Percentiles rank a stretch among this genome's conserved stretches.
Conservation (phyloP, 2,329 filamentous ascomycete species). For the Colletotrichum sp. region DNA sequence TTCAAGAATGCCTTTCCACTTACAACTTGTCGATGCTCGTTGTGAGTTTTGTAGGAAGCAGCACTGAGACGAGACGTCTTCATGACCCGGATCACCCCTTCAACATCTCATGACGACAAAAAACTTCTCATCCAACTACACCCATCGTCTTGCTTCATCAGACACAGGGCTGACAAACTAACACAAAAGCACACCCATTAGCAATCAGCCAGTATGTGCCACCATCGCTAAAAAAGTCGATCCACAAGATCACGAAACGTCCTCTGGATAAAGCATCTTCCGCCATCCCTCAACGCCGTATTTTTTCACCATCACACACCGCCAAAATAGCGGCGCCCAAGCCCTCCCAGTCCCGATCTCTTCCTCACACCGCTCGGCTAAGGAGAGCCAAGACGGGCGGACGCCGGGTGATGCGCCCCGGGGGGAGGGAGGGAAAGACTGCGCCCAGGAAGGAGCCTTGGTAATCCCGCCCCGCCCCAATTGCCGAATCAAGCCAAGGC, state of each 20-base stretch:
- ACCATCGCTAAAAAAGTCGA: not conserved
- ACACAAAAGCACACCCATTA: not conserved
- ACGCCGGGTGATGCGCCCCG: not conserved
- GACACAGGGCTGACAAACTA: not conserved
- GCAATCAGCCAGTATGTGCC: not conserved
- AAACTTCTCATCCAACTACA: not conserved
- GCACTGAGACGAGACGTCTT: not conserved
- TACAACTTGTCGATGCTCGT: not conserved
- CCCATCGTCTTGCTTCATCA: not conserved
- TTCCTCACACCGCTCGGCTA: not conserved
- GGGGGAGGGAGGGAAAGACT: not conserved
- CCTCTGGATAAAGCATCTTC: not conserved
- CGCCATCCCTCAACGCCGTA: accelerated
- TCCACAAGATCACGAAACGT: not conserved
- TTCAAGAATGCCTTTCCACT: accelerated
- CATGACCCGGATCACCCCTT: not conserved
- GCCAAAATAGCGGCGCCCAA: not conserved
- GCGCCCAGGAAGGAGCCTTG: not conserved
- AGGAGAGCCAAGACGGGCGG: not conserved
- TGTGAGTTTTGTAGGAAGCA: not conserved
- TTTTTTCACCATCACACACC: not conserved
- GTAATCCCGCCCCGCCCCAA: not conserved
- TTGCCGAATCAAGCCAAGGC: not conserved
- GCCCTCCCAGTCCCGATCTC: not conserved
- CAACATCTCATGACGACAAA: not conserved